These are phyloP conservation scores for Trypanosoma theileri DNA, from an alignment of 208 protist species.

Conservation along the genomic window DNA sequence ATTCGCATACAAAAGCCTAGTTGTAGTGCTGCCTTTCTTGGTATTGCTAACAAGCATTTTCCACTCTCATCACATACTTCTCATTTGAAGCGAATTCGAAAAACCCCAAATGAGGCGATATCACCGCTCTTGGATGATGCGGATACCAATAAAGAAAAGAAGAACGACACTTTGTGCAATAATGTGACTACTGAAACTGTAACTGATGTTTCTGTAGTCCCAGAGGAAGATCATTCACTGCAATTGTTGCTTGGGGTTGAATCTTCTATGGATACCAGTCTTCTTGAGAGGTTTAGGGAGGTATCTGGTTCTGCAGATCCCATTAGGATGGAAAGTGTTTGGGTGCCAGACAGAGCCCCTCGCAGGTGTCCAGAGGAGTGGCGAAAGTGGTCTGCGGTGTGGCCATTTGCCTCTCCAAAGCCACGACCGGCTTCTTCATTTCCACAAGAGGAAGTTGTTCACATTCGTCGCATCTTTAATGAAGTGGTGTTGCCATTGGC, in stretches of 20 bases:
- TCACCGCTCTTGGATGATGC: not conserved
- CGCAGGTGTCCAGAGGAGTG: slow-evolving; percentile 52
- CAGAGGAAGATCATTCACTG: not conserved
- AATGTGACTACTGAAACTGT: not conserved
- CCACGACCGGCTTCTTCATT: slow-evolving; percentile 35
- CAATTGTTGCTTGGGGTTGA: slow-evolving; percentile 22
- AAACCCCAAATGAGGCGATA: not conserved
- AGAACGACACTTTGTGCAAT: not conserved
- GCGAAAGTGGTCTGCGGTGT: slow-evolving; percentile 51
- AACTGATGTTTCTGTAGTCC: not conserved
- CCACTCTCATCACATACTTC: slow-evolving; percentile 36
- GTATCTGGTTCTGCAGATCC: slow-evolving; percentile 5
- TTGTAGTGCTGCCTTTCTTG: slow-evolving; percentile 45
- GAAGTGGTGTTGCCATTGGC: slow-evolving; percentile 23
- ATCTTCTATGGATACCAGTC: not conserved
- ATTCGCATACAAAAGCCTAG: slow-evolving; percentile 39
- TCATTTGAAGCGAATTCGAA: slow-evolving; percentile 82
- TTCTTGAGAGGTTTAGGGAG: slow-evolving; percentile 12
- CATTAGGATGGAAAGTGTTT: slow-evolving; percentile 30
- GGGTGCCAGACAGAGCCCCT: slow-evolving; percentile 49
- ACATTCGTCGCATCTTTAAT: slow-evolving; percentile 21
- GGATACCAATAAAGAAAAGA: too few species aligned
- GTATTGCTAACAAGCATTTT: slow-evolving; percentile 55
- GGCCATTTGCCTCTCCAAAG: slow-evolving; percentile 73
- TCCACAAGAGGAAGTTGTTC: slow-evolving; percentile 8